Conservation (phyloP, 768 basidiomycete genomes). For the Rhizopogon sp. region DNA sequence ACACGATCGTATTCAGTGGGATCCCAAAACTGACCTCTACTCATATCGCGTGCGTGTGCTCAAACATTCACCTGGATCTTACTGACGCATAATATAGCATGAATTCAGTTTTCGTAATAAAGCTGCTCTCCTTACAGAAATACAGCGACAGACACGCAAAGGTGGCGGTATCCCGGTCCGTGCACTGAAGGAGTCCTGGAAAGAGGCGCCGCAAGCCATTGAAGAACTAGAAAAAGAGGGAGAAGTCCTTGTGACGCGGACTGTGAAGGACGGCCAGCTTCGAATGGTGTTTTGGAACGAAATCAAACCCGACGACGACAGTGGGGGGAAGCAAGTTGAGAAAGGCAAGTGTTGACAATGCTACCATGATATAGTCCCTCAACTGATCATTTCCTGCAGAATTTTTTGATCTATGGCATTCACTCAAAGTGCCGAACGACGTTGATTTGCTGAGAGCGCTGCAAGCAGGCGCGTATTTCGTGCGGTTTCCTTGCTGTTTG, state of each 20-base stretch:
- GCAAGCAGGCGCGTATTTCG: slow-evolving; percentile 50
- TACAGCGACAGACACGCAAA: slow-evolving; percentile 78
- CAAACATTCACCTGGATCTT: slow-evolving; percentile 1
- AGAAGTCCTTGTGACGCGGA: slow-evolving; percentile 83
- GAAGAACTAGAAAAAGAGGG: slow-evolving; percentile 90
- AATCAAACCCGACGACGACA: slow-evolving; percentile 70
- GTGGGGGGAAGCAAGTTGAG: slow-evolving; percentile 68
- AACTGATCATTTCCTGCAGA: slow-evolving; percentile 41
- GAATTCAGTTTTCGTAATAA: slow-evolving; percentile 85
- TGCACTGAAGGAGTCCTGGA: slow-evolving; percentile 86
- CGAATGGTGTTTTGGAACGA: slow-evolving; percentile 91
- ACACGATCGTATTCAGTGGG: slow-evolving; percentile 76
- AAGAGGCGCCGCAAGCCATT: slow-evolving; percentile 76
- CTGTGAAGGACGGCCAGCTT: slow-evolving; percentile 75
- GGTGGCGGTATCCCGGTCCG: slow-evolving; percentile 85
- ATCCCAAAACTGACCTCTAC: slow-evolving; percentile 81
- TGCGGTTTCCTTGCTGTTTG: background rate
- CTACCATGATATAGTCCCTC: background rate
- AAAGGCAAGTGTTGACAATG: slow-evolving; percentile 49
- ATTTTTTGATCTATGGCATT: slow-evolving; percentile 85
- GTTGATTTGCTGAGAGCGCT: slow-evolving; percentile 78
- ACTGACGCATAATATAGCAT: slow-evolving; percentile 44
- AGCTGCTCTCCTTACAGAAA: slow-evolving; percentile 76
- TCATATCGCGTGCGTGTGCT: slow-evolving; percentile 66
- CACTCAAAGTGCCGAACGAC: slow-evolving; percentile 78